These are phyloP conservation scores for Tremella fuciformis DNA, from an alignment of 768 basidiomycete genomes.

Conservation along the genomic window DNA sequence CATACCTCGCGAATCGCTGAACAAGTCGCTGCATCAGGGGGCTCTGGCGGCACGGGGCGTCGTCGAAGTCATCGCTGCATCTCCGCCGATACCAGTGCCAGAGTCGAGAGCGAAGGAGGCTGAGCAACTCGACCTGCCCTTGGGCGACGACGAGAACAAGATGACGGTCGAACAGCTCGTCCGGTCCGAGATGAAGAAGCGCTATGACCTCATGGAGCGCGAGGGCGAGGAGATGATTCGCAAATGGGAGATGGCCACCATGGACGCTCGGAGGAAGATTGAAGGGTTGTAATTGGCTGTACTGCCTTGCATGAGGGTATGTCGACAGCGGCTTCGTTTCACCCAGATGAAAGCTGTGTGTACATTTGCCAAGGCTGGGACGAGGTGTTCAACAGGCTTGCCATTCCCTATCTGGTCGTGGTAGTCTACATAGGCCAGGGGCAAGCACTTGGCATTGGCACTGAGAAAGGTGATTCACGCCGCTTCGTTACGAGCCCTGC, in stretches of 20 bases:
- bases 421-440: too few species aligned
- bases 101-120: not conserved
- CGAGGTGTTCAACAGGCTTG: too few species aligned
- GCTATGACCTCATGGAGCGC: slow-evolving; percentile 62
- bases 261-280: slow-evolving; percentile 51
- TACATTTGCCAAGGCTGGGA: too few species aligned
- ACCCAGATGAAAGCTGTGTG: too few species aligned
- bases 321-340: too few species aligned
- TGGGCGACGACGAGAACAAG: slow-evolving; percentile 66
- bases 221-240: slow-evolving; percentile 60
- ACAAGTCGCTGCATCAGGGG: slow-evolving; percentile 21
- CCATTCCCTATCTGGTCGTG: too few species aligned
- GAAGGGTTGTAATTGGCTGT: slow-evolving; percentile 40
- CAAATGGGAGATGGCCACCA: slow-evolving; percentile 57
- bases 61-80: slow-evolving; percentile 28
- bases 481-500: too few species aligned
- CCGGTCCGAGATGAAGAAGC: slow-evolving; percentile 66
- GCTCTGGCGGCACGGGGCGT: slow-evolving; percentile 33
- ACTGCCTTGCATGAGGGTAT: too few species aligned
- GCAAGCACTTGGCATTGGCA: too few species aligned
- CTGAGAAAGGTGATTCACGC: too few species aligned
- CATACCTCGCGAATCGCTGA: slow-evolving; percentile 22
- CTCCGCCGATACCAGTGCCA: slow-evolving; percentile 13
- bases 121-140: slow-evolving; percentile 18
- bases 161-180: slow-evolving; percentile 87